Evolutionary conservation across 2,329 filamentous ascomycete genomes (phyloP).

Genomic region (Trichophyton mentagrophytes): DNA sequence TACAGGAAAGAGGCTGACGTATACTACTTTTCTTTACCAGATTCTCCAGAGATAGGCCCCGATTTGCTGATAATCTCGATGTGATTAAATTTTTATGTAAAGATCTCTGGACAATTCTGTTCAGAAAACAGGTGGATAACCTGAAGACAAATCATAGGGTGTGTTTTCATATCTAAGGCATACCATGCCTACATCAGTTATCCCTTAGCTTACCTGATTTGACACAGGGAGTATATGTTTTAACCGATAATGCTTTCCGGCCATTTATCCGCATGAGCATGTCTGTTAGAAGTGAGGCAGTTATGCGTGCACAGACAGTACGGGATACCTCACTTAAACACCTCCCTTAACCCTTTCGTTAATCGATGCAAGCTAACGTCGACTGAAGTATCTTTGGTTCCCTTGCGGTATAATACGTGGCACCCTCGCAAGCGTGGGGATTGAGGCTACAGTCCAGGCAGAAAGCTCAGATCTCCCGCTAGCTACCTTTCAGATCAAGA

Average conservation of each 20-base stretch:
- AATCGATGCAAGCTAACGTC: conserved; percentile 11
- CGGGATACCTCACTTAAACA: conserved; percentile 17
- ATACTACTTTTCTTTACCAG: conserved; percentile 14
- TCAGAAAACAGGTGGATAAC: conserved; percentile 96
- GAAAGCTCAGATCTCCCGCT: conserved; percentile 76
- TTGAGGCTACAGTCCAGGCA: conserved; percentile 80
- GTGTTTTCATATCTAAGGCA: conserved; percentile 18
- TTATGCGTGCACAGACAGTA: conserved; percentile 67
- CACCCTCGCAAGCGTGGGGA: conserved; percentile 81
- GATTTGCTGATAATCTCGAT: conserved; percentile 83
- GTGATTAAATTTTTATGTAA: conserved; percentile 99
- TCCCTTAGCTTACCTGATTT: not conserved
- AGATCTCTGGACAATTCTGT: conserved; percentile 88
- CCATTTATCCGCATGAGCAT: conserved; percentile 84
- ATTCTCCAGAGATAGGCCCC: conserved; percentile 54
- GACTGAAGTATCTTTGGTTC: conserved; percentile 75
- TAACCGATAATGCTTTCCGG: conserved; percentile 85
- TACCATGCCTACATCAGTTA: not conserved
- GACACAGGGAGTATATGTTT: conserved; percentile 73
- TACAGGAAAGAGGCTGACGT: not conserved
- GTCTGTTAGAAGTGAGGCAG: conserved; percentile 58
- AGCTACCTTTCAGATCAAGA: conserved; percentile 94
- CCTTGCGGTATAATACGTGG: conserved; percentile 87
- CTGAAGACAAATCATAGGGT: conserved; percentile 94
- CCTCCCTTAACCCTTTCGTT: not conserved